These are phyloP conservation scores for Bruguiera parviflora DNA, from an alignment of 345 rosid genomes.

Conservation along the genomic window DNA sequence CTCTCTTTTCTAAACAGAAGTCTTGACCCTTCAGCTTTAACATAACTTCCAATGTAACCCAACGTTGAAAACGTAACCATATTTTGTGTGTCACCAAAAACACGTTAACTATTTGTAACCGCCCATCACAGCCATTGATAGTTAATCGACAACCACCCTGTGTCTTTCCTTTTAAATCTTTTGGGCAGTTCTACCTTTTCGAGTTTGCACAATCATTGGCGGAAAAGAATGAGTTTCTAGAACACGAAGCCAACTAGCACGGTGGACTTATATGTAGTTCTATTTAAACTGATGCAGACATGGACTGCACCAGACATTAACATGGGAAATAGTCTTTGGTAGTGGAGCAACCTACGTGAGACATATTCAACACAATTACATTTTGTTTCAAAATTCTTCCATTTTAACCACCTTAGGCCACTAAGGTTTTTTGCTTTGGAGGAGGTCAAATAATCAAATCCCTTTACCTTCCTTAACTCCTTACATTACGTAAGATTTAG, in stretches of 20 bases:
- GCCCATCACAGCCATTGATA: not conserved
- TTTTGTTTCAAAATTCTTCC: conserved; percentile 13
- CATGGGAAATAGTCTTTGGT: not conserved
- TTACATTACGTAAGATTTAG: no score
- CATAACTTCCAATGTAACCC: not conserved
- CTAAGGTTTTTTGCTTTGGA: not conserved
- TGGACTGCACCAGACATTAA: not conserved
- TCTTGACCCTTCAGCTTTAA: not conserved
- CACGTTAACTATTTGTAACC: not conserved
- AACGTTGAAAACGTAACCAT: not conserved
- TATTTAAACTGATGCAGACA: no score
- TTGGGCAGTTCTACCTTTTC: no score
- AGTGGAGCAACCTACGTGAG: not conserved
- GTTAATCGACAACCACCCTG: no score
- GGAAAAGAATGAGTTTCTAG: no score
- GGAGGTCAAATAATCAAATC: not conserved
- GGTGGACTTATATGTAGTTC: no score
- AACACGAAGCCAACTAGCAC: no score
- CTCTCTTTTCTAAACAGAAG: conserved; percentile 8
- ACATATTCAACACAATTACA: not conserved
- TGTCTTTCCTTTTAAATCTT: no score
- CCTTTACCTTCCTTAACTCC: no score
- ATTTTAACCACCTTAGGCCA: not conserved
- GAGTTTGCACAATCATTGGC: no score
- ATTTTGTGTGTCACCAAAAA: not conserved